Evolutionary conservation across 345 rosid genomes (phyloP).

Genomic region (Linum lewisii): DNA sequence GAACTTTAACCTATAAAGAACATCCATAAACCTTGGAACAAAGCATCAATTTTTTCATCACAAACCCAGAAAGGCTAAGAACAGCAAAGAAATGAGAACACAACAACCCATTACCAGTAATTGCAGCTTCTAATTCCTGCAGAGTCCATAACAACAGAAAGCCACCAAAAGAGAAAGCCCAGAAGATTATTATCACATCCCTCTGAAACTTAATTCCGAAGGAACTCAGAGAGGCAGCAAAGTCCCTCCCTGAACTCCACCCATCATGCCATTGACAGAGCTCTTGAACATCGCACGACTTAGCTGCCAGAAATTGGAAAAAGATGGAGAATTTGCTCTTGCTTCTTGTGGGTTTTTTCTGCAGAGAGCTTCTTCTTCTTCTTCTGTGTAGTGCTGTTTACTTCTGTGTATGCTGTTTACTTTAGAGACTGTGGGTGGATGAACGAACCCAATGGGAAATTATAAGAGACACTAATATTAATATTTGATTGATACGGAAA

Average conservation of each 20-base stretch:
- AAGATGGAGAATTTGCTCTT: background rate
- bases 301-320: background rate
- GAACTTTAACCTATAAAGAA: constrained; percentile 5
- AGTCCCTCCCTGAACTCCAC: constrained; percentile 43
- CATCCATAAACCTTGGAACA: constrained; percentile 1
- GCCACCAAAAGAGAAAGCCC: too few species aligned
- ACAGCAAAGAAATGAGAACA: too few species aligned
- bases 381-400: constrained; percentile 2
- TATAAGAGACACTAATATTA: background rate
- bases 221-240: constrained; percentile 41
- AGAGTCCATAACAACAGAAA: too few species aligned
- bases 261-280: constrained; percentile 46
- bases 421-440: background rate
- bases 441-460: constrained; percentile 16
- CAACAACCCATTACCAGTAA: too few species aligned
- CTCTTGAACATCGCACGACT: constrained; percentile 42
- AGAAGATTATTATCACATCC: too few species aligned
- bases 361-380: too few species aligned
- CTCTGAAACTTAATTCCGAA: background rate
- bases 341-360: background rate
- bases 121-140: too few species aligned
- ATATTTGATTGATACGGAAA: constrained; percentile 8
- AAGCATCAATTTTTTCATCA: constrained; percentile 1
- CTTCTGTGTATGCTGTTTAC: background rate
- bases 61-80: too few species aligned